Conservation (phyloP, 2,329 filamentous ascomycete species). For the Emmonsiellopsis sp. region DNA sequence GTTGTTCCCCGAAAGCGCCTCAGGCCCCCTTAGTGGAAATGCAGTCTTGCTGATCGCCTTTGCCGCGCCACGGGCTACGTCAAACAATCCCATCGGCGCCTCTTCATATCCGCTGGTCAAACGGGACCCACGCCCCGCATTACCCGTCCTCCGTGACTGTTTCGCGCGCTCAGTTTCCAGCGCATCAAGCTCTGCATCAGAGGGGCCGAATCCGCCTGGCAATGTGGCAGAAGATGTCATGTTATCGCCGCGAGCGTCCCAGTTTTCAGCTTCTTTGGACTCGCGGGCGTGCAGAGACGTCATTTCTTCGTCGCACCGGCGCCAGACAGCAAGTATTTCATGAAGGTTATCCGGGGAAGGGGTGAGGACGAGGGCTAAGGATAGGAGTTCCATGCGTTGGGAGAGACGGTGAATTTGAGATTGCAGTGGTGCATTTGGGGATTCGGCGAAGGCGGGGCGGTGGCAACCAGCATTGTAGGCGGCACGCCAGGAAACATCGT, state of each 20-base stretch:
- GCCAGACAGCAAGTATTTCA: slow-evolving; percentile 54
- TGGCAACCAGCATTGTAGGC: slow-evolving; percentile 53
- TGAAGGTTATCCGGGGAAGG: slow-evolving; percentile 46
- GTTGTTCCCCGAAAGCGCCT: slow-evolving; percentile 5
- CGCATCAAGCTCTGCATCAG: slow-evolving; percentile 35
- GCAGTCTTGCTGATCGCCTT: slow-evolving; percentile 39
- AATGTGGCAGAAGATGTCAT: slow-evolving; percentile 17
- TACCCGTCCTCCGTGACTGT: slow-evolving; percentile 18
- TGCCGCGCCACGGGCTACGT: slow-evolving; percentile 42
- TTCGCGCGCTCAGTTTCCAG: slow-evolving; percentile 34
- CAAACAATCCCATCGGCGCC: slow-evolving; percentile 43
- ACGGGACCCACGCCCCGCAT: slow-evolving; percentile 10
- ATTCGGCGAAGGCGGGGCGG: slow-evolving; percentile 25
- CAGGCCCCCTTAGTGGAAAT: slow-evolving; percentile 29
- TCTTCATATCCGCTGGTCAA: slow-evolving; percentile 24
- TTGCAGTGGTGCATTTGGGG: slow-evolving; percentile 23
- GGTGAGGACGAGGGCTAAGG: slow-evolving; percentile 51
- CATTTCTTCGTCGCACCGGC: slow-evolving; percentile 53
- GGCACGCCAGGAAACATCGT: slow-evolving; percentile 56
- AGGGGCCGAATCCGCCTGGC: slow-evolving; percentile 36
- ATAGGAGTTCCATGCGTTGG: slow-evolving; percentile 56
- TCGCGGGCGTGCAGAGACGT: slow-evolving; percentile 45
- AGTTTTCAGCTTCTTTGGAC: slow-evolving; percentile 46
- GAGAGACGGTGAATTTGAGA: slow-evolving; percentile 46
- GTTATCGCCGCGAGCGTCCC: slow-evolving; percentile 47